Evolutionary conservation across 2,329 filamentous ascomycete genomes (phyloP), one percentile per base, ranked within the genome.

Genomic region (Trichoderma harzianum): DNA sequence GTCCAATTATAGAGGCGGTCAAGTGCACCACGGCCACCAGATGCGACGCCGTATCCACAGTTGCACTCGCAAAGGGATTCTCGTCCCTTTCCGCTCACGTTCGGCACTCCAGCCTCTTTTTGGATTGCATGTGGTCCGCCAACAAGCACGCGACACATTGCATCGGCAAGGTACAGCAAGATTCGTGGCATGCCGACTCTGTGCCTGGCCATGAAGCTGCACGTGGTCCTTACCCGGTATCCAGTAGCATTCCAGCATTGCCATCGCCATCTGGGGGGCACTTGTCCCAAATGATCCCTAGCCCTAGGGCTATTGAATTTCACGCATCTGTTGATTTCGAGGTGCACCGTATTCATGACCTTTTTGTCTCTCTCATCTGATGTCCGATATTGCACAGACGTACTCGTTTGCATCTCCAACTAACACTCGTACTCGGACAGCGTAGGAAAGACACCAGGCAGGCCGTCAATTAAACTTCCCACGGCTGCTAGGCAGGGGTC

Each of bases 141-240:
- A 51, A 39, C 34, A 51, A 36, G 66, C 66, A 69, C 66, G 66
- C 66, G 66, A 69, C 66, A 51, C 57, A 11, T 34, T 43, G 51
- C 51, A 67, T 39, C n/a, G 55, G 28, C 24, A 30, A 58, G 26
- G 28, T 18, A 39, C 58, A 36, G 21, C 36, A 24, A 12, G 21
- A 28, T 62, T 39, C 34, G 43, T 30, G 60, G 36, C 55, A 60
- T 61, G 14, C 55, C 32, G 16, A 8, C 55, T 51, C 55, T 26
- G 55, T 61, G 55, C 65, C 55, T 24, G 39, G 55, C 53, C n/a
- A 24, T 69, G 66, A 69, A 61, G 66, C 57, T 36, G 66, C 66
- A 69, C 66, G 66, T 69, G 66, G 60, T 32, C 66, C 57, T 62
- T 62, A 53, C 39, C 57, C 66, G 57, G 39, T n/a, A 53, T 62